Evolutionary conservation across 2,329 filamentous ascomycete genomes (phyloP), one percentile per base, ranked within the genome.

Genomic region (Sphaceloma murrayae): DNA sequence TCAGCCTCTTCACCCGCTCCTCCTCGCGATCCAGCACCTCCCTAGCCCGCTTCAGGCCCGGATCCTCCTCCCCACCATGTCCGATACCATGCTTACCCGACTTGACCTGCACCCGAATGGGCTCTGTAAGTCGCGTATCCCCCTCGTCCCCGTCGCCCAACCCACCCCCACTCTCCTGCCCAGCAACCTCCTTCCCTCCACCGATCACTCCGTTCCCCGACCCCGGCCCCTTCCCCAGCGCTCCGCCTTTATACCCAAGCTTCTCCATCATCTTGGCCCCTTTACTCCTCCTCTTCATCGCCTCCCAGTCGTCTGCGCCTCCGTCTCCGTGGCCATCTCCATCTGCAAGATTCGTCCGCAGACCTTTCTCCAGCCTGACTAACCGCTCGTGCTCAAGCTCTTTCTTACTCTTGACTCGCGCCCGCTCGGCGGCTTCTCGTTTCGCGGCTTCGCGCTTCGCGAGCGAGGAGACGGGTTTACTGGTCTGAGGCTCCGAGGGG

Each of bases 211-310:
- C 11, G 24, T 27, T 6, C 24, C 24, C 11, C 17, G n/a, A 13
- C 18, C 31, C 11, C 11, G n/a, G 3, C 5, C 31, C 5, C 14
- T 34, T 24, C 1, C 91, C 91, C 2, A 96, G 68, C 0, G 78
- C 73, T 26, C 77, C 78, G 17, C 88, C 87, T 14, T 78, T 81
- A 67, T 93, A 98, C 1, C 91, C 91, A 72, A 98, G 85, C 63
- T 85, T 89, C 16, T 85, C 82, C 88, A 98, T 94, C 86, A 98
- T 95, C 52, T 85, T 78, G 49, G 93, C 77, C 1, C 89, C 91
- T 59, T 95, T 96, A 66, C 32, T 34, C 21, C 21, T 29, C 13
- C 80, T 93, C 39, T 76, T 72, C 11, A 73, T 66, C 14, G 79
- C 74, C 5, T 94, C 68, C 38, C 91, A 69, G 4, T 82, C 83